Base-by-base conservation (phyloP, 2,329 filamentous ascomycete genomes). In the Hypoxylon sp. region DNA sequence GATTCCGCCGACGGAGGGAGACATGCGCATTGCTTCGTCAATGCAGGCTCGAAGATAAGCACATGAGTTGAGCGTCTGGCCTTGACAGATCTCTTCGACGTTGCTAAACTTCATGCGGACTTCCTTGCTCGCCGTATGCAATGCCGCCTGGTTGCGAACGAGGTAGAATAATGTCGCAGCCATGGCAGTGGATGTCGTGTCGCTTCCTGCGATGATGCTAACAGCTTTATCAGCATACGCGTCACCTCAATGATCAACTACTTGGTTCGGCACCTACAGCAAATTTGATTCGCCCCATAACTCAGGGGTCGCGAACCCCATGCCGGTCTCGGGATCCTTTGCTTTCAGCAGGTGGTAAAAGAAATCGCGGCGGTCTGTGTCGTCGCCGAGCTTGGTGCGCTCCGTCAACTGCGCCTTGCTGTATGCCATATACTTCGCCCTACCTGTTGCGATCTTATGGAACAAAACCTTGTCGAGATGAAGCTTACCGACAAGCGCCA, bases 311-410 rank as follows among this genome's bases (percentile, higher is more conserved):
- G 81, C 84, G 72, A 91, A 89, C 1, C 87, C 87, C 59, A 85
- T 82, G 54, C 89, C 89, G 0, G 89, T 91, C 72, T 91, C 89
- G 11, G 89, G 89, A 68, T 92, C 90, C 39, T 85, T 85, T 6
- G 90, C 89, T 72, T 88, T 89, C 62, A 92, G 84, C 10, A 93
- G 83, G 75, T 92, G 88, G 77, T 91, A 89, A 79, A 92, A 92
- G 79, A 92, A 92, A 73, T 92, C 90, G 59, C 89, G 87, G 32
- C 89, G 88, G 70, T 87, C 88, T 49, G 84, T 88, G 67, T 85
- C 87, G 67, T 87, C 87, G 26, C 88, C 88, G 24, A 89, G 79
- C 64, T 87, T 86, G 50, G 88, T 90, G 22, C 89, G 84, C 71
- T 91, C 86, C 13, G 84, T 84, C 41, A 91, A 83, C 76, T 91